Conservation (phyloP, 2,329 filamentous ascomycete species). For the Calonectria pseudoturangicola region DNA sequence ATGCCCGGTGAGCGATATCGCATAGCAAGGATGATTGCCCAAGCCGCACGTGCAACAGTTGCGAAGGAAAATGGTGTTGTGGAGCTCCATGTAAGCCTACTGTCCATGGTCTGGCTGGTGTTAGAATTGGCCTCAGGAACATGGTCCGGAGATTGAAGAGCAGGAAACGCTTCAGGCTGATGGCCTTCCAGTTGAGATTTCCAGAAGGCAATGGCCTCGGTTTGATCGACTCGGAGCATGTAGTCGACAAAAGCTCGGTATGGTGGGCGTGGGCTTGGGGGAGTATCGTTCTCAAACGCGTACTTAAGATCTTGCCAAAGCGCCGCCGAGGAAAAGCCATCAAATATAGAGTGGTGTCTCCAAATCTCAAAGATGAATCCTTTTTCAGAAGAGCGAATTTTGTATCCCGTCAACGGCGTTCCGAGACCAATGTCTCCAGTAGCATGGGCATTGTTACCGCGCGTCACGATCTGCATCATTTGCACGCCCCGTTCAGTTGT, state of each 20-base stretch:
- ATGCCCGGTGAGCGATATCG: neutral
- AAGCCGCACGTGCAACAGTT: neutral
- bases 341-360: slow-evolving; percentile 2
- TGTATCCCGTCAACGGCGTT: neutral
- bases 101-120: neutral
- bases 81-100: neutral
- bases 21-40: neutral
- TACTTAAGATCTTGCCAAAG: neutral
- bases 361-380: neutral
- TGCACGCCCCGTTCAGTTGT: neutral
- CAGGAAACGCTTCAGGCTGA: neutral
- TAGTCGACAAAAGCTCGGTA: neutral
- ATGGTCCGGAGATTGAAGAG: neutral
- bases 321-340: neutral
- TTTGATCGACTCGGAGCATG: neutral
- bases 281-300: neutral
- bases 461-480: neutral
- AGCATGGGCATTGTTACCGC: neutral
- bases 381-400: neutral
- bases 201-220: neutral
- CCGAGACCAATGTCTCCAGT: neutral
- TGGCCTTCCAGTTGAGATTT: neutral
- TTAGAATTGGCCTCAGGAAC: neutral
- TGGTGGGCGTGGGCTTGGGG: neutral
- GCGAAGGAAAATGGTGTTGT: neutral